Evolutionary conservation across 1,284 basidiomycete genomes (phyloP).

Genomic region (Chalciporus sp.): DNA sequence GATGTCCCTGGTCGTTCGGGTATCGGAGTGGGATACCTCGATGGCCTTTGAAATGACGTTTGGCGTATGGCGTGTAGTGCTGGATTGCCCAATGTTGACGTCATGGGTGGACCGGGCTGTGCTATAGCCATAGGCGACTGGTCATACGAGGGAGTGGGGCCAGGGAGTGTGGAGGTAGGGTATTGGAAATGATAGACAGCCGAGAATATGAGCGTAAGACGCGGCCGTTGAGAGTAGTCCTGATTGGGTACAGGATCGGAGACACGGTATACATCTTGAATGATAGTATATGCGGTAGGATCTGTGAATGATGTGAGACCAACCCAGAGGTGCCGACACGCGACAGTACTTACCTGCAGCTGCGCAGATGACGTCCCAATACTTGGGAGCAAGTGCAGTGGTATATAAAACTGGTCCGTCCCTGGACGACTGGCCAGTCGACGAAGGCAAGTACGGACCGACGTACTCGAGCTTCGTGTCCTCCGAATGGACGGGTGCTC

Average conservation of each 20-base stretch:
- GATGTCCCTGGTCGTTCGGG: slow-evolving; percentile 2
- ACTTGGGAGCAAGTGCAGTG: slow-evolving; percentile 58
- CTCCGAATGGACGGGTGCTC: slow-evolving; percentile 52
- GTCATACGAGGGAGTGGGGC: slow-evolving; percentile 2
- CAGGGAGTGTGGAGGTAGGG: slow-evolving; percentile 12
- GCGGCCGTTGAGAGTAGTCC: slow-evolving; percentile 24
- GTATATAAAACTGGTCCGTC: slow-evolving; percentile 53
- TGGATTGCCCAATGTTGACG: slow-evolving; percentile 20
- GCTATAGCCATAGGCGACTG: slow-evolving; percentile 4
- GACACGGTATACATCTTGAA: slow-evolving; percentile 53
- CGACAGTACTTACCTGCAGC: slow-evolving; percentile 47
- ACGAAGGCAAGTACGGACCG: slow-evolving; percentile 33
- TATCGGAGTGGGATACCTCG: neutral
- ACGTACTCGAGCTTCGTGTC: slow-evolving; percentile 43
- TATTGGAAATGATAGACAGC: slow-evolving; percentile 56
- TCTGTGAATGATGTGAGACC: slow-evolving; percentile 34
- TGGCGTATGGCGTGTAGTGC: slow-evolving; percentile 5
- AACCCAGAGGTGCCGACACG: neutral
- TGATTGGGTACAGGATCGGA: slow-evolving; percentile 23
- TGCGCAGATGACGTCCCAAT: slow-evolving; percentile 57
- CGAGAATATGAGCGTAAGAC: slow-evolving; percentile 45
- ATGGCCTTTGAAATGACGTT: slow-evolving; percentile 10
- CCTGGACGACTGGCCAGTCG: slow-evolving; percentile 24
- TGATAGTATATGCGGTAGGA: slow-evolving; percentile 54
- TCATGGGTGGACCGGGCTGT: slow-evolving; percentile 13